Percentiles rank a stretch among this genome's conserved stretches.
phyloP scores from a whole-genome alignment of 1,284 basidiomycete genomes.

The Cronartium quercuum region DNA sequence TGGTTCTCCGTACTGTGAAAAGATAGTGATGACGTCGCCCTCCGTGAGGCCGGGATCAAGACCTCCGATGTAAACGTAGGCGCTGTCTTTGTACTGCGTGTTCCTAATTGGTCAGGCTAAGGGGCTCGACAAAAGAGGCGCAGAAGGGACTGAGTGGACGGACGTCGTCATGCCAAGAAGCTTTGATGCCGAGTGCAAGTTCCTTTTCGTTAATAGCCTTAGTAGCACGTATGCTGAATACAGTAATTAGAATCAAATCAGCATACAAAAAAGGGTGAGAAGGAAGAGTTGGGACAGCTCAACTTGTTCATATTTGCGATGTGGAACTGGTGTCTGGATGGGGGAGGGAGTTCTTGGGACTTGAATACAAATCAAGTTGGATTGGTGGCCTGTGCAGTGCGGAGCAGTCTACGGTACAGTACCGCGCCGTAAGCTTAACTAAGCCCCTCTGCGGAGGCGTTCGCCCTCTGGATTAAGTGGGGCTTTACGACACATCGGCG shows the following conservation, averaged over 20 bases:
- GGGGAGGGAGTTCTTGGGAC: not conserved
- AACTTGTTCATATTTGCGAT: not conserved
- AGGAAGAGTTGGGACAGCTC: not conserved
- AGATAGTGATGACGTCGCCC: conserved; percentile 94
- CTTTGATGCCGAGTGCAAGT: conserved; percentile 22
- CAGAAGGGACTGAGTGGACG: not conserved
- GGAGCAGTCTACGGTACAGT: not conserved
- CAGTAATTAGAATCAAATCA: not conserved
- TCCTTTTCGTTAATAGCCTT: conserved; percentile 36
- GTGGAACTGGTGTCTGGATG: not conserved
- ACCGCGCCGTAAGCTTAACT: not conserved
- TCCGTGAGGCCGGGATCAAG: conserved; percentile 63
- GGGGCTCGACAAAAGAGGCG: not conserved
- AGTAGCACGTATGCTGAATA: conserved; percentile 19
- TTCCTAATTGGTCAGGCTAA: not conserved
- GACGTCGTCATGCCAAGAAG: conserved; percentile 38
- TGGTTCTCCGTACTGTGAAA: conserved; percentile 97
- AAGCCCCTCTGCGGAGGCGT: too few relatives aligned
- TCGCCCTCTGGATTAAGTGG: too few relatives aligned
- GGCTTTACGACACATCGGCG: too few relatives aligned
- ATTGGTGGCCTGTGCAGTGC: not conserved
- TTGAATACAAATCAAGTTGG: not conserved
- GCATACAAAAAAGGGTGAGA: not conserved
- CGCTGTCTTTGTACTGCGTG: conserved; percentile 39
- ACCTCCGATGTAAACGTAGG: conserved; percentile 49